Evolutionary conservation across 1,284 basidiomycete species (phyloP), one percentile per base, ranked within the genome.

Genomic region (Malassezia furfur): DNA sequence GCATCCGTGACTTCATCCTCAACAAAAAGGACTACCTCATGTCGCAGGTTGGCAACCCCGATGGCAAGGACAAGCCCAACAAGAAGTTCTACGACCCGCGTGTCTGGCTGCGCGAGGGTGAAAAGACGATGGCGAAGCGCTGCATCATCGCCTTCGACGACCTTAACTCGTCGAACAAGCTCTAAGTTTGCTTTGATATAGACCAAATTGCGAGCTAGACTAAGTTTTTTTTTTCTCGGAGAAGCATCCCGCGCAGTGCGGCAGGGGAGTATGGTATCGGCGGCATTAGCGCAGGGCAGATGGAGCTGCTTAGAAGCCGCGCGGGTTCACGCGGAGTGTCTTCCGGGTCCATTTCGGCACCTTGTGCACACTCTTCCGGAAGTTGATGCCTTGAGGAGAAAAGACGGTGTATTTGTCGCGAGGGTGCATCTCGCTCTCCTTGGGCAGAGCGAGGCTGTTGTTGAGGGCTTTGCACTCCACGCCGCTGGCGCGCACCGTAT

Each of bases 71-170:
- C 65, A 72, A 70, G 68, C 71, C 71, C 52, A 74, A 74, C 68
- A 74, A 74, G 68, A 72, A 68, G 62, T 65, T 62, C 58, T 74
- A 71, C 50, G 74, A 76, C 64, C 74, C 74, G 5, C 88, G 91
- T 81, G 86, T 93, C 62, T 96, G 91, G 91, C 87, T 96, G 45
- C 87, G 93, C 72, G 91, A 96, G 80, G 91, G 91, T 65, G 94
- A 98, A 80, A 91, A 94, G 84, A 96, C 91, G 22, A 84, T 98
- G 70, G 56, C 77, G 49, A 82, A 78, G 63, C 88, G 94, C 74
- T 88, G 93, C 78, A 87, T 89, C 79, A 85, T 88, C 77, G 91
- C 94, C 35, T 91, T 89, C 78, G 67, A 78, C 43, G 91, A 98
- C 78, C 82, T 98, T 62, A 87, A 87, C 66, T 66, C 68, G 21